Evolutionary conservation across 768 basidiomycete species (phyloP), one percentile per base, ranked within the genome.

Genomic region (Trametes elegans): DNA sequence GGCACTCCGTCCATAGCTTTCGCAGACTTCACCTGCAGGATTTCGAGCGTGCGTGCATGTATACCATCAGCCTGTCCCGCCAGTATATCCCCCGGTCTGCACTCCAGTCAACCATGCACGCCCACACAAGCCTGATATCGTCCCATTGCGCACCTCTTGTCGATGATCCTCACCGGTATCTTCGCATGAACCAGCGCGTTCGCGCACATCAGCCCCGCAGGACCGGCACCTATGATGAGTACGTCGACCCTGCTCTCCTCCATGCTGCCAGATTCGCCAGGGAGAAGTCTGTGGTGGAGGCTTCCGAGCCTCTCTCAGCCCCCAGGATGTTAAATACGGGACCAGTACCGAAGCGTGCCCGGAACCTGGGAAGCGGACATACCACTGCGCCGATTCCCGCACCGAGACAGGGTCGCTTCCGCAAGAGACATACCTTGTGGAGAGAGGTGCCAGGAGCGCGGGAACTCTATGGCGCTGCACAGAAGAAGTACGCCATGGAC

Each of bases 201-300:
- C 14, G 76, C 76, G 41, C 68, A 72, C 74, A 77, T 72, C 31
- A 77, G 60, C 43, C 76, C 76, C 18, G 76, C 68, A 3, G 76
- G 74, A 10, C 74, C 74, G 11, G 74, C 75, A 35, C 74, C 75
- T n/a, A 76, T 71, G 47, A 75, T 63, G 39, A 75, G 68, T 29
- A 75, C 72, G 52, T 75, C 75, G 26, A 76, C 74, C 36, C 68
- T 55, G 39, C 47, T 58, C 34, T 66, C 62, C 35, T 42, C 39
- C 39, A 59, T 45, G 3, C 42, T 14, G 21, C 19, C 16, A 18
- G 26, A 13, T 32, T 24, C 5, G 16, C 10, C 10, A 29, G 39
- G 18, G 9, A 41, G 11, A n/a, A 43, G 9, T 39, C 14, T 23
- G n/a, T 21, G 23, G 7, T 27, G 24, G 47, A 28, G 29, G 24